These are phyloP conservation scores for Clavispora phyllophila DNA, from an alignment of 805 yeast genomes.

Conservation along the genomic window DNA sequence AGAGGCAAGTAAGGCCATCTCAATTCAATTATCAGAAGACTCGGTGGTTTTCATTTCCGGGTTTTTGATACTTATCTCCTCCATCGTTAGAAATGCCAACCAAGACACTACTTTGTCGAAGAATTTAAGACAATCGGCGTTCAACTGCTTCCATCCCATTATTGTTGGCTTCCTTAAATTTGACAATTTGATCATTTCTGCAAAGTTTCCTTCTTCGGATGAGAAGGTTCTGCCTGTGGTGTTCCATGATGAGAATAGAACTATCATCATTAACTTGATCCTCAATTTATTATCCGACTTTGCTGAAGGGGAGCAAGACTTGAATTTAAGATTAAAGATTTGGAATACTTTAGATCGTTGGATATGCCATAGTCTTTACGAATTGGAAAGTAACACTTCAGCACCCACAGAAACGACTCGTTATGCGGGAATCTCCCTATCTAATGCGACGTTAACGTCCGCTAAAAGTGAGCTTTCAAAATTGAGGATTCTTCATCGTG, in stretches of 20 bases:
- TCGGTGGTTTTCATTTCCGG: constrained; percentile 71
- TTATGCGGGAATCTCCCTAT: constrained; percentile 12
- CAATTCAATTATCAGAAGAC: constrained; percentile 69
- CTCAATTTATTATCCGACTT: constrained; percentile 51
- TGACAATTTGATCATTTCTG: constrained; percentile 30
- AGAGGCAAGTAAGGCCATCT: constrained; percentile 24
- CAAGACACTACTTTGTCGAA: constrained; percentile 24
- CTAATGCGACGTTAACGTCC: constrained; percentile 1
- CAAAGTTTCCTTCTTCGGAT: constrained; percentile 7
- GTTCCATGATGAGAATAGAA: constrained; percentile 33
- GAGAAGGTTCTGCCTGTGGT: constrained; percentile 17
- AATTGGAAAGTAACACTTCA: constrained; percentile 8
- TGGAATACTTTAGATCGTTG: constrained; percentile 73
- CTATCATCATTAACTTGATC: constrained; percentile 29
- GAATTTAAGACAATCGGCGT: constrained; percentile 18
- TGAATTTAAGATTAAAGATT: constrained; percentile 38
- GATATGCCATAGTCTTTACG: constrained; percentile 43
- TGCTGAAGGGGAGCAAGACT: constrained; percentile 36
- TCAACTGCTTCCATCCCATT: constrained; percentile 30
- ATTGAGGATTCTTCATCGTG: constrained; percentile 4
- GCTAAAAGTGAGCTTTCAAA: constrained; percentile 7
- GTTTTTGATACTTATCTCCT: constrained; percentile 56
- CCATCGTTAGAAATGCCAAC: constrained; percentile 25
- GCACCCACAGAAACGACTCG: constrained; percentile 15
- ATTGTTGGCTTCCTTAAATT: constrained; percentile 33